A percentile compares a stretch with the other conserved stretches of the same genome.
Conservation (phyloP, 305 asterid genomes). For the Fraxinus ornus region DNA sequence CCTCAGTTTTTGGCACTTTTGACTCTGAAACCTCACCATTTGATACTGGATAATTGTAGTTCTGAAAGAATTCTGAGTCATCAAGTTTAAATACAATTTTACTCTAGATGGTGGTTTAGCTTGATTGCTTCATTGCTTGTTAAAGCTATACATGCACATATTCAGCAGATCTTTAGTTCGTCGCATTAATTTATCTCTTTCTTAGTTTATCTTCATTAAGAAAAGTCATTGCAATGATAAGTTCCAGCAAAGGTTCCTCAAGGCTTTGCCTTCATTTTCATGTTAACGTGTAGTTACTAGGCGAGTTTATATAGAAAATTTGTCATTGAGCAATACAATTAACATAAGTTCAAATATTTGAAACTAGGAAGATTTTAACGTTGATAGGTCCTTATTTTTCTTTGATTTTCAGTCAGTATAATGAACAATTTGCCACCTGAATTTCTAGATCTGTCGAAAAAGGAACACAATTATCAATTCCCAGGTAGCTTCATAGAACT, state of each 20-base stretch:
- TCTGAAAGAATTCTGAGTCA: neutral
- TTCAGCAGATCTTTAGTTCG: neutral
- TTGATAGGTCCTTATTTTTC: neutral
- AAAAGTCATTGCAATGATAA: neutral
- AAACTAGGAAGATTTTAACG: neutral
- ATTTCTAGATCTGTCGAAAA: neutral
- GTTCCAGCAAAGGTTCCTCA: neutral
- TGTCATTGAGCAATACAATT: neutral
- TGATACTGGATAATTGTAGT: neutral
- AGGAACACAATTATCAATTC: neutral
- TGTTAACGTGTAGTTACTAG: neutral
- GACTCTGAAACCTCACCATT: neutral
- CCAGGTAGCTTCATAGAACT: neutral
- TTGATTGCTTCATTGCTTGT: neutral
- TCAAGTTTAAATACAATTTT: neutral
- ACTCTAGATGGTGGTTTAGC: neutral
- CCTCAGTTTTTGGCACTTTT: neutral
- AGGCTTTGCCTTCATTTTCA: neutral
- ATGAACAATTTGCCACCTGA: neutral
- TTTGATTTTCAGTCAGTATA: neutral
- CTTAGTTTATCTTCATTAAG: neutral
- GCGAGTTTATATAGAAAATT: neutral
- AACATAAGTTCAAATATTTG: neutral
- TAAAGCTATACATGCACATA: neutral
- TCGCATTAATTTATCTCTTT: neutral